Base-by-base conservation (phyloP, 352 stramenopile species). In the Phytopythium helicoides region DNA sequence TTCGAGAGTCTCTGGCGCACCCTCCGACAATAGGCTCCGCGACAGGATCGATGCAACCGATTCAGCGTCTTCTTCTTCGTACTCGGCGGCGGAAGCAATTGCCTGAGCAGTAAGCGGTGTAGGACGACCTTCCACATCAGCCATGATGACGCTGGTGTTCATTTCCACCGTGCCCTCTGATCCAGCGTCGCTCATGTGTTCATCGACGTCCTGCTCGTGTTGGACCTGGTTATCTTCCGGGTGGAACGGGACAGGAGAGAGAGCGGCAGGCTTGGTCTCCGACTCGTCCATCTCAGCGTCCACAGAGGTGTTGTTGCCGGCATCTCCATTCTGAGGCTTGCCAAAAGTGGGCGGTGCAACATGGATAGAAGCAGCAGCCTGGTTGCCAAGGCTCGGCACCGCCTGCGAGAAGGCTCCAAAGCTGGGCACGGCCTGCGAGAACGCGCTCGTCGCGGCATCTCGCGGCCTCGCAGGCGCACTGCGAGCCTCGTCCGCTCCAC, bases 1-100 rank as follows among this genome's bases (percentile, higher is more conserved):
- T 23, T 85, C 71, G 23, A 85, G 81, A 26, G 62, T 76, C 47
- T 85, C 71, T 10, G 75, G 55, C 21, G 61, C 41, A 50, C 78
- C 67, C 14, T 80, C 62, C 16, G 76, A 56, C 23, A 79, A 39
- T 11, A 63, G 66, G 42, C 64, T 77, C 6, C 34, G 61, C 42
- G 67, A 68, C 19, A 73, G 35, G 12, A 67, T 65, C 6, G 53
- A 33, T 5, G 28, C 28, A 5, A 33, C 28, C 5, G 28, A 33
- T 33, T 33, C 47, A 14, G 67, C 47, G 2, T 70, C 59, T 8
- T 62, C 42, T 22, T 54, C 41, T n/a, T 55, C 52, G 21, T 68
- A 47, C 2, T 54, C 52, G 12, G 45, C 41, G 25, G 51, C 16
- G 7, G 48, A 42, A 10, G 47, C 25, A n/a, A 52, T 26, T 4